These are phyloP conservation scores for Mortierella sp. DNA, from an alignment of 371 early-diverging fungal genomes.

Conservation along the genomic window DNA sequence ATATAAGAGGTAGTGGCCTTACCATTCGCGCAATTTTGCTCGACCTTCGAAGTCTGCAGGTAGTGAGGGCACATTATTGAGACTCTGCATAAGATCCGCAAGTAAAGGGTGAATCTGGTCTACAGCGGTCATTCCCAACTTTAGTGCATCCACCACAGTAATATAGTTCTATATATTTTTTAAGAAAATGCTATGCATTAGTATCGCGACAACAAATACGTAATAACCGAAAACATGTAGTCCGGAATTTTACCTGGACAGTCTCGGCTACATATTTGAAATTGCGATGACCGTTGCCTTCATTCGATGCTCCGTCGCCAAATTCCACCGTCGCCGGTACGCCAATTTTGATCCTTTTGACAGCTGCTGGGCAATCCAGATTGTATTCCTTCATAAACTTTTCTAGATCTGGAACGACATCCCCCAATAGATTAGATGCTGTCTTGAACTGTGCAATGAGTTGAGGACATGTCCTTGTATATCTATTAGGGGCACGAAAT, in stretches of 20 bases:
- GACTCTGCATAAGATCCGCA: constrained; percentile 89
- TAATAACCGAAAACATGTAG: not conserved
- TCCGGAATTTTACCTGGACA: constrained; percentile 68
- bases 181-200: not conserved
- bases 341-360: constrained; percentile 84
- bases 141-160: constrained; percentile 93
- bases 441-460: constrained; percentile 95
- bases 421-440: constrained; percentile 82
- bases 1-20: constrained; percentile 5
- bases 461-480: constrained; percentile 91
- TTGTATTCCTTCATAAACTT: constrained; percentile 89
- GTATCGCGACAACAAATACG: not conserved
- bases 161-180: constrained; percentile 85
- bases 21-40: constrained; percentile 87
- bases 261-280: constrained; percentile 91
- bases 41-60: constrained; percentile 89
- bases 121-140: constrained; percentile 87
- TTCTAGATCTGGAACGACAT: constrained; percentile 77
- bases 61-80: constrained; percentile 85
- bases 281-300: constrained; percentile 59
- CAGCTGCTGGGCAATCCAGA: constrained; percentile 86
- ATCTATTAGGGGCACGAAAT: constrained; percentile 61
- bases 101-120: constrained; percentile 94
- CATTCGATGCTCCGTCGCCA: constrained; percentile 67
- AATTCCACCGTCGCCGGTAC: constrained; percentile 93